Conservation (phyloP, 2,329 filamentous ascomycete genomes). For the Diaporthe amygdali region DNA sequence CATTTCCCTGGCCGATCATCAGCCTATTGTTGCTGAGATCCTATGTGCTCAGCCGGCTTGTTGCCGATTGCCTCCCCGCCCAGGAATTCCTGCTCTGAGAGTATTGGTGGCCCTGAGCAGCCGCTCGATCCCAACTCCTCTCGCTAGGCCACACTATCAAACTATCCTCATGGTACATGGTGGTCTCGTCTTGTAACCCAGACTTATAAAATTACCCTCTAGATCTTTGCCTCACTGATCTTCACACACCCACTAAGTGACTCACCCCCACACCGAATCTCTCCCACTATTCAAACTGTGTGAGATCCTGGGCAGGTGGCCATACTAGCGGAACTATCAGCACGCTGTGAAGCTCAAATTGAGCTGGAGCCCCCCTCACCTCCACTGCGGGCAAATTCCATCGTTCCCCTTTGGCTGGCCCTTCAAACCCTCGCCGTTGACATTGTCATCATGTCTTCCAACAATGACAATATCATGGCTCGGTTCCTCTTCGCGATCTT, state of each 20-base stretch:
- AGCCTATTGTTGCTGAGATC: conserved; percentile 20
- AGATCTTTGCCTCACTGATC: conserved; percentile 44
- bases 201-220: conserved; percentile 42
- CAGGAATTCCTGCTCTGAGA: conserved; percentile 5
- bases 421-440: conserved; percentile 4
- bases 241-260: conserved; percentile 43
- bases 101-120: conserved; percentile 1
- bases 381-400: conserved; percentile 27
- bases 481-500: conserved; percentile 65
- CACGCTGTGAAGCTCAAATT: conserved; percentile 34
- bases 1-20: conserved; percentile 13
- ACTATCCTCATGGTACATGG: conserved; percentile 7
- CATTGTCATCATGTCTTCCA: conserved; percentile 53
- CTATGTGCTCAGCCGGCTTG: conserved; percentile 16
- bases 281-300: conserved; percentile 30
- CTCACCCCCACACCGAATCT: conserved; percentile 41
- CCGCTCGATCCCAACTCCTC: conserved; percentile 1
- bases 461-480: conserved; percentile 61
- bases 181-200: conserved; percentile 28
- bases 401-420: background rate
- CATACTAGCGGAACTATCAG: background rate
- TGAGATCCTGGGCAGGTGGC: conserved; percentile 28
- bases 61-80: conserved; percentile 5
- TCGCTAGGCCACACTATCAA: conserved; percentile 15
- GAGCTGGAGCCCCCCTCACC: conserved; percentile 29